phyloP scores from a whole-genome alignment of 176 grass and related monocot genomes.

The Saccharum officinarum region DNA sequence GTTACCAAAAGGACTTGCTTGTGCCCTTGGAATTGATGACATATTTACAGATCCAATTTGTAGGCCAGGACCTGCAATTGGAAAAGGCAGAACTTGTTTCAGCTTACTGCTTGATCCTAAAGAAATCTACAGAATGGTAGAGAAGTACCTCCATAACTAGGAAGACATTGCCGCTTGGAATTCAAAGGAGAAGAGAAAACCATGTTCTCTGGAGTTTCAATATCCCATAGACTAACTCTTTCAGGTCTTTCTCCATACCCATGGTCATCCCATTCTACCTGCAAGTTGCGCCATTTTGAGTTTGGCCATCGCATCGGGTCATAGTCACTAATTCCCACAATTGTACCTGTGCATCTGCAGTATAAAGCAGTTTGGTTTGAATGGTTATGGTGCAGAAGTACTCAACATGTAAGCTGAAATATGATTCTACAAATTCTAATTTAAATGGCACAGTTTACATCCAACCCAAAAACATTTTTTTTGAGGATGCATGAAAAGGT shows the following conservation, averaged over 20 bases:
- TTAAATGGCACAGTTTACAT: background rate
- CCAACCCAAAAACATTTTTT: background rate
- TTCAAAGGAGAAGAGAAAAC: constrained; percentile 62
- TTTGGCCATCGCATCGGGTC: constrained; percentile 94
- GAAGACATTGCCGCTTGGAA: constrained; percentile 85
- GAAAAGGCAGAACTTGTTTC: constrained; percentile 6
- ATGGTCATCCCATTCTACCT: constrained; percentile 98
- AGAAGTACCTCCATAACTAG: constrained; percentile 44
- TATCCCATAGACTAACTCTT: constrained; percentile 88
- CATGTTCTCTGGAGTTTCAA: constrained; percentile 84
- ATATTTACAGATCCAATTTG: constrained; percentile 54
- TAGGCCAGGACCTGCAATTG: constrained; percentile 48
- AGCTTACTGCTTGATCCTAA: constrained; percentile 2
- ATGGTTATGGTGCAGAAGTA: background rate
- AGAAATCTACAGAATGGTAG: background rate
- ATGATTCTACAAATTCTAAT: background rate
- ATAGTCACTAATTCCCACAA: constrained; percentile 71
- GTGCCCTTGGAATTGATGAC: constrained; percentile 42
- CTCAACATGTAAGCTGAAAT: background rate
- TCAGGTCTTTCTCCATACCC: constrained; percentile 91
- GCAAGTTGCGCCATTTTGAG: constrained; percentile 96
- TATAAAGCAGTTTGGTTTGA: background rate
- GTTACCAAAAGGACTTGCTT: constrained; percentile 46
- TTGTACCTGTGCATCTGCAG: constrained; percentile 81
- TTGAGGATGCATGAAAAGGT: background rate